Conservation (phyloP, 805 yeast genomes). For the Candida arabinofermentans region DNA sequence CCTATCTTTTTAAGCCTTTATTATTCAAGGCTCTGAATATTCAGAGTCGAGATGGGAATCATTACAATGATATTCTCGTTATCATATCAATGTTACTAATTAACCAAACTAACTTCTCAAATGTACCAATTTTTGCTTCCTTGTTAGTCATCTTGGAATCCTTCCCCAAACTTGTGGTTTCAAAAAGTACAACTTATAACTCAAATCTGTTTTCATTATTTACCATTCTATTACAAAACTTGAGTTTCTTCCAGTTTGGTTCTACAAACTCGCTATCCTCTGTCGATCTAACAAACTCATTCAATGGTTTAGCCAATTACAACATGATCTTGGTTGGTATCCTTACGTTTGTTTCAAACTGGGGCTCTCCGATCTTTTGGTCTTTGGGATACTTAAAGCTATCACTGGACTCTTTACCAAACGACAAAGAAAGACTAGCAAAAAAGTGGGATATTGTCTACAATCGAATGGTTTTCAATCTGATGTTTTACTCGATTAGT, state of each 20-base stretch:
- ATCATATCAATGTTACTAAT: slow-evolving; percentile 41
- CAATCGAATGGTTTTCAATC: slow-evolving; percentile 33
- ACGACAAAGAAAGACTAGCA: slow-evolving; percentile 1
- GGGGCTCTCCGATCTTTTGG: slow-evolving; percentile 86
- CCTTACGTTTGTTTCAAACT: slow-evolving; percentile 78
- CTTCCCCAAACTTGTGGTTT: slow-evolving; percentile 11
- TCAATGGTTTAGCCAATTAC: slow-evolving; percentile 79
- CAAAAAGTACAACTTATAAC: slow-evolving; percentile 7
- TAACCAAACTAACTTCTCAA: slow-evolving; percentile 50
- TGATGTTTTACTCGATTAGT: slow-evolving; percentile 55
- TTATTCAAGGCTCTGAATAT: not conserved
- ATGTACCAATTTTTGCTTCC: slow-evolving; percentile 47
- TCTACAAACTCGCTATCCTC: slow-evolving; percentile 91
- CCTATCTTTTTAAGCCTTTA: slow-evolving; percentile 17
- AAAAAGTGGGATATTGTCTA: slow-evolving; percentile 33
- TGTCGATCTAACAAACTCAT: slow-evolving; percentile 85
- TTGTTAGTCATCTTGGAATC: slow-evolving; percentile 31
- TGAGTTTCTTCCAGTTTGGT: slow-evolving; percentile 82
- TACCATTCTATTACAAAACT: slow-evolving; percentile 59
- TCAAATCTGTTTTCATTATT: slow-evolving; percentile 27
- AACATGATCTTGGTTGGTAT: slow-evolving; percentile 68
- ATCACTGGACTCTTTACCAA: slow-evolving; percentile 7
- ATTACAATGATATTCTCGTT: slow-evolving; percentile 33
- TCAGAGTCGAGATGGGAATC: slow-evolving; percentile 11
- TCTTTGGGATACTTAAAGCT: slow-evolving; percentile 38